Evolutionary conservation across 805 yeast species (phyloP).

Genomic region (Yamadazyma tumulicola): DNA sequence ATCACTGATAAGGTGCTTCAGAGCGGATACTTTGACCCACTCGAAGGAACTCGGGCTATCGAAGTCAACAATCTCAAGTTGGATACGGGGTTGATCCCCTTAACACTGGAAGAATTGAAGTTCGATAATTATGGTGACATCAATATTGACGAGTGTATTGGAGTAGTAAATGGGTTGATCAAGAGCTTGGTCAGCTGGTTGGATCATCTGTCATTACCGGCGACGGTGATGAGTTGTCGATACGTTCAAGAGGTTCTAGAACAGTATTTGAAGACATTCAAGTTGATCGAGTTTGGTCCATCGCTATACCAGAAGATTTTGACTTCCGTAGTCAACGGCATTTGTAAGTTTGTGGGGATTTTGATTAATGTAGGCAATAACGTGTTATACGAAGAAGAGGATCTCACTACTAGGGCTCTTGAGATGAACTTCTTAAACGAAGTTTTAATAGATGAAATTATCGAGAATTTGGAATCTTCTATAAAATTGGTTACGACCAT

Average conservation of each 20-base stretch:
- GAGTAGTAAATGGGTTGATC: constrained; percentile 52
- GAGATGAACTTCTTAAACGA: constrained; percentile 37
- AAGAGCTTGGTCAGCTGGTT: constrained; percentile 69
- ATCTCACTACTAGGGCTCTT: constrained; percentile 62
- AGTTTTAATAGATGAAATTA: constrained; percentile 19
- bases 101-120: constrained; percentile 40
- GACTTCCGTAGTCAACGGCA: constrained; percentile 48
- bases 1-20: constrained; percentile 59
- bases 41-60: constrained; percentile 85
- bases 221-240: constrained; percentile 71
- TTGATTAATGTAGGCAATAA: constrained; percentile 48
- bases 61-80: constrained; percentile 69
- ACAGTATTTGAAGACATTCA: constrained; percentile 27
- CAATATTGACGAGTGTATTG: constrained; percentile 40
- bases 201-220: constrained; percentile 68
- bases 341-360: constrained; percentile 52
- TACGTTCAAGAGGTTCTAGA: constrained; percentile 61
- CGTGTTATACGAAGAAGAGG: constrained; percentile 74
- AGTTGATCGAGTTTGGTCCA: constrained; percentile 18
- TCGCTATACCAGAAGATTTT: constrained; percentile 43
- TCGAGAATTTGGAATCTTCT: constrained; percentile 29
- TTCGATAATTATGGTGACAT: constrained; percentile 44
- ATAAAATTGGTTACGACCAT: constrained; percentile 19
- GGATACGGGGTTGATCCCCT: constrained; percentile 70
- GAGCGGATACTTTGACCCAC: constrained; percentile 57